A percentile compares a stretch with the other conserved stretches of the same genome.
Conservation (phyloP, 768 basidiomycete genomes). For the Lactarius quietus region DNA sequence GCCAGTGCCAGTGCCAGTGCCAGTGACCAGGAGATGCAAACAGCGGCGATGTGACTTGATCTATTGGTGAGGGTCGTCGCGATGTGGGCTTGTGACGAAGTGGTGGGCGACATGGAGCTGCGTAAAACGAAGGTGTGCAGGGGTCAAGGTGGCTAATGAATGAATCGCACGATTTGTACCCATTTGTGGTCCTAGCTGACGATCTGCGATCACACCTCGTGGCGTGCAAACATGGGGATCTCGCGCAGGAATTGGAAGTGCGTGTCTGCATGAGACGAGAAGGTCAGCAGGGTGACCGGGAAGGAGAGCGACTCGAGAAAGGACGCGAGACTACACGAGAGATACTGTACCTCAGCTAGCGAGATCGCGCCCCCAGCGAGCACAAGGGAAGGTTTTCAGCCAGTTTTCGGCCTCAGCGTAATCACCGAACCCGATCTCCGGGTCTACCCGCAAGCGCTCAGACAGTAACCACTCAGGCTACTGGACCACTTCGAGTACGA, state of each 20-base stretch:
- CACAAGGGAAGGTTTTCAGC: slow-evolving; percentile 57
- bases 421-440: no score
- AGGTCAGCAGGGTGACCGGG: not conserved
- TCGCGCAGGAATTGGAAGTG: slow-evolving; percentile 69
- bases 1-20: no score
- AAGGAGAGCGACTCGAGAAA: not conserved
- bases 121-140: not conserved
- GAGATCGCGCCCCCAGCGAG: slow-evolving; percentile 59
- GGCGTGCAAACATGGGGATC: slow-evolving; percentile 57
- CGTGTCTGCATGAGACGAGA: slow-evolving; percentile 38
- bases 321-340: no score
- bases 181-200: slow-evolving; percentile 77
- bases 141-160: not conserved
- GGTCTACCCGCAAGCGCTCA: no score
- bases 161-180: slow-evolving; percentile 51
- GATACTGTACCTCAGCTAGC: no score
- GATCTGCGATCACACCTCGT: slow-evolving; percentile 56
- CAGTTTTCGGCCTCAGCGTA: no score
- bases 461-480: no score
- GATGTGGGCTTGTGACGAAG: slow-evolving; percentile 49
- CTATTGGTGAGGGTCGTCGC: no score
- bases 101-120: slow-evolving; percentile 61
- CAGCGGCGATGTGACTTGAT: not conserved
- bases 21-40: not conserved
- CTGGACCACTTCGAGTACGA: no score